Conservation (phyloP, 129 eudicot genomes). For the Tanacetum coccineum region DNA sequence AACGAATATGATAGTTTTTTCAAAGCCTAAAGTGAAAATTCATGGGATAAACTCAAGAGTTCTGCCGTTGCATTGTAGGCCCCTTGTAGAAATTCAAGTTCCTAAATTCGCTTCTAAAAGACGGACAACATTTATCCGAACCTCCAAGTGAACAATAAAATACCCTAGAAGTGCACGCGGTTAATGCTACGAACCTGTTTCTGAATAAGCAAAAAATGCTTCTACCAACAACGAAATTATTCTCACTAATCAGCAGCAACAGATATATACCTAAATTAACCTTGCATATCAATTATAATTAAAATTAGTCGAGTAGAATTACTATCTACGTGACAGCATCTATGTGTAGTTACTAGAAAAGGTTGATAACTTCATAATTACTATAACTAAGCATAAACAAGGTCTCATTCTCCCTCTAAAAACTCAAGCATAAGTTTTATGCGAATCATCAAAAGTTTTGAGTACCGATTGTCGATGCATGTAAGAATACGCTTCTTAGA, state of each 20-base stretch:
- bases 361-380: background rate
- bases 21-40: slow-evolving; percentile 3
- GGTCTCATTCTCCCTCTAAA: no score
- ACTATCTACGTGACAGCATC: background rate
- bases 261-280: background rate
- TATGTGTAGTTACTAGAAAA: background rate
- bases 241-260: background rate
- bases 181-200: background rate
- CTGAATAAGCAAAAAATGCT: background rate
- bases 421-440: no score
- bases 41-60: background rate
- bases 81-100: slow-evolving; percentile 6
- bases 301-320: background rate
- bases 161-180: background rate
- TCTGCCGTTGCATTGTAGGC: slow-evolving; percentile 9
- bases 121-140: background rate
- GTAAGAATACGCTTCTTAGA: no score
- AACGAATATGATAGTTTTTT: no score
- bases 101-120: slow-evolving; percentile 4
- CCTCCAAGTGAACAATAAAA: background rate
- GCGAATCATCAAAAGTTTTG: no score
- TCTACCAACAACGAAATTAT: background rate
- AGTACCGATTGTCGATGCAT: no score
- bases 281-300: background rate
- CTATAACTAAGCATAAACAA: background rate